phyloP scores from a whole-genome alignment of 2,329 filamentous ascomycete species.

The Corniculantispora saksenae region DNA sequence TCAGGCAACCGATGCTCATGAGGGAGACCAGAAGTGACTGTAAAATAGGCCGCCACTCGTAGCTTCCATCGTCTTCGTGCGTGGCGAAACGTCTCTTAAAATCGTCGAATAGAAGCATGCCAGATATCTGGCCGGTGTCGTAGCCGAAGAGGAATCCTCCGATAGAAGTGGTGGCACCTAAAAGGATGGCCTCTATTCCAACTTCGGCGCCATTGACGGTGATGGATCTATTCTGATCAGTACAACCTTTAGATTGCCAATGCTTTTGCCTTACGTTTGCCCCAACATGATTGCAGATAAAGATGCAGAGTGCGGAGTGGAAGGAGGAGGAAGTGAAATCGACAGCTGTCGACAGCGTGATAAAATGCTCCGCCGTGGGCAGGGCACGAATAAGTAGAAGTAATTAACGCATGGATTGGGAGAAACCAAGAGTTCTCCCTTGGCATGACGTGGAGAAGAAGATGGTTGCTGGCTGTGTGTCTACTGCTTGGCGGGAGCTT shows the following conservation, averaged over 20 bases:
- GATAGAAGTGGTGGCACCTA: conserved; percentile 56
- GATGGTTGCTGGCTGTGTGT: neutral
- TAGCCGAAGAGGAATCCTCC: conserved; percentile 66
- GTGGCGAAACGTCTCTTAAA: conserved; percentile 59
- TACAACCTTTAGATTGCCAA: neutral
- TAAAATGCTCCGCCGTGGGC: neutral
- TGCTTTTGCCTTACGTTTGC: neutral
- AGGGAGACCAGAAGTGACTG: conserved; percentile 57
- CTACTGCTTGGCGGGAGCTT: neutral
- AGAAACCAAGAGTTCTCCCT: neutral
- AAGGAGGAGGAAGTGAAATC: neutral
- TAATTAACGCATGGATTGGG: neutral
- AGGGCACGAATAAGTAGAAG: neutral
- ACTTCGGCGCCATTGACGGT: neutral
- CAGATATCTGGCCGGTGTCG: conserved; percentile 62
- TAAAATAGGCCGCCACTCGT: conserved; percentile 42
- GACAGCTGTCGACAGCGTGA: neutral
- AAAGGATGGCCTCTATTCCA: conserved; percentile 40
- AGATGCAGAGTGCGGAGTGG: neutral
- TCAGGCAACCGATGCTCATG: conserved; percentile 55
- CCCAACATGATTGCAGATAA: neutral
- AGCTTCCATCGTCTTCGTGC: conserved; percentile 38
- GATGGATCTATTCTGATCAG: neutral
- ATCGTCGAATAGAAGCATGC: conserved; percentile 51
- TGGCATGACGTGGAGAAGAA: neutral